Evolutionary conservation across 2,329 filamentous ascomycete species (phyloP).

Genomic region (Cryphonectria parasitica): DNA sequence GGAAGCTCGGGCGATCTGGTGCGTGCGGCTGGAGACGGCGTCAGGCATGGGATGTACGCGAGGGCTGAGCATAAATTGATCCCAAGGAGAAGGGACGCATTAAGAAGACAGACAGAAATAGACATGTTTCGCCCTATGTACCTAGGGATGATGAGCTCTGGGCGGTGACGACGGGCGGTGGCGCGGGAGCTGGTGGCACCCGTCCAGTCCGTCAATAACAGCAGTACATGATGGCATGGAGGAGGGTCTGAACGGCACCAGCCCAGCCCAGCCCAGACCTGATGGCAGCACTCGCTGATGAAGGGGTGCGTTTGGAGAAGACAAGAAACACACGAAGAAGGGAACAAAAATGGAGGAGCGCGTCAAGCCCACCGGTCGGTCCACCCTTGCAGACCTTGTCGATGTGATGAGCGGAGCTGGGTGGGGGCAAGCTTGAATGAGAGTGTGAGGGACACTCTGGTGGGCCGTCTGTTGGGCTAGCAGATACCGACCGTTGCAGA

Average conservation of each 20-base stretch:
- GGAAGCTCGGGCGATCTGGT: neutral
- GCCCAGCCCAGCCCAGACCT: neutral
- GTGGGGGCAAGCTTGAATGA: neutral
- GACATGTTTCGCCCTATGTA: constrained; percentile 3
- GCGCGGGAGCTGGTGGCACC: neutral
- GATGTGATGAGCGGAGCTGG: constrained; percentile 7
- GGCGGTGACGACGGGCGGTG: constrained; percentile 1
- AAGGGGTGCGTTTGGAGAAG: constrained; percentile 29
- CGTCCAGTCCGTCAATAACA: neutral
- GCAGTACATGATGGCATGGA: neutral
- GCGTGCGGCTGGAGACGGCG: neutral
- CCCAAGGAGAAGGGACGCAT: neutral
- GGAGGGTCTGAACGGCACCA: neutral
- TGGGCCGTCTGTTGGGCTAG: constrained; percentile 1
- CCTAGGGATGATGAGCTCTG: neutral
- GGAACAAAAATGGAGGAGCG: constrained; percentile 18
- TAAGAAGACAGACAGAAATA: constrained; percentile 8
- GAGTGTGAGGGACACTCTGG: neutral
- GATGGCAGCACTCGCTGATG: constrained; percentile 18
- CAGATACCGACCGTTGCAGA: constrained; percentile 8
- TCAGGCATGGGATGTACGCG: neutral
- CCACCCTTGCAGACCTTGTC: constrained; percentile 11
- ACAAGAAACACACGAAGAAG: constrained; percentile 23
- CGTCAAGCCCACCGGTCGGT: constrained; percentile 18
- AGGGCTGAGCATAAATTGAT: constrained; percentile 1